Evolutionary conservation across 164 flowering plant genomes (phyloP).

Genomic region (Vitis amurensis): DNA sequence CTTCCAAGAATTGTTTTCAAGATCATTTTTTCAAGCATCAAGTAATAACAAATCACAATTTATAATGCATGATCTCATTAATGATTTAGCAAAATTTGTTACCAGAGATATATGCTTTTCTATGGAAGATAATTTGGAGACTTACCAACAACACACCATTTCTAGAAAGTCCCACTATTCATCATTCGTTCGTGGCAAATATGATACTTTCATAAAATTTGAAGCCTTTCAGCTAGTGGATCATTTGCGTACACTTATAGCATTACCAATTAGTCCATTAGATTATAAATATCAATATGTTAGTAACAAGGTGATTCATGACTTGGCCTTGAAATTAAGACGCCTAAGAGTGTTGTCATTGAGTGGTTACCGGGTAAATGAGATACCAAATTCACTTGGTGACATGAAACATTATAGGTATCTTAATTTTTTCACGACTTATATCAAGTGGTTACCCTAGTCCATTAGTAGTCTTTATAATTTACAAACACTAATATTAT

Average conservation of each 20-base stretch:
- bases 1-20: background rate
- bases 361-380: too few species aligned
- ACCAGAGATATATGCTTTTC: background rate
- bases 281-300: too few species aligned
- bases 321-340: too few species aligned
- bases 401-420: constrained; percentile 9
- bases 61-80: constrained; percentile 4
- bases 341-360: too few species aligned
- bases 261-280: too few species aligned
- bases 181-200: background rate
- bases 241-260: background rate
- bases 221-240: background rate
- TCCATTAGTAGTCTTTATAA: background rate
- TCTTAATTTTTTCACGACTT: background rate
- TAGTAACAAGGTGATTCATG: too few species aligned
- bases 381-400: background rate
- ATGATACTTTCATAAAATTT: too few species aligned
- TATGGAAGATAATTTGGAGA: too few species aligned
- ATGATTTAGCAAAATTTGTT: background rate
- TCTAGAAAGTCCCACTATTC: background rate
- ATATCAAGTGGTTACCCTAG: background rate
- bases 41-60: background rate
- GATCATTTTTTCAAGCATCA: constrained; percentile 3
- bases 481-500: background rate
- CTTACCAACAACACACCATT: background rate